Percentiles rank a stretch among this genome's conserved stretches.
Evolutionary conservation across 163 green algal species (phyloP).

Genomic region (Scenedesmus sp.): DNA sequence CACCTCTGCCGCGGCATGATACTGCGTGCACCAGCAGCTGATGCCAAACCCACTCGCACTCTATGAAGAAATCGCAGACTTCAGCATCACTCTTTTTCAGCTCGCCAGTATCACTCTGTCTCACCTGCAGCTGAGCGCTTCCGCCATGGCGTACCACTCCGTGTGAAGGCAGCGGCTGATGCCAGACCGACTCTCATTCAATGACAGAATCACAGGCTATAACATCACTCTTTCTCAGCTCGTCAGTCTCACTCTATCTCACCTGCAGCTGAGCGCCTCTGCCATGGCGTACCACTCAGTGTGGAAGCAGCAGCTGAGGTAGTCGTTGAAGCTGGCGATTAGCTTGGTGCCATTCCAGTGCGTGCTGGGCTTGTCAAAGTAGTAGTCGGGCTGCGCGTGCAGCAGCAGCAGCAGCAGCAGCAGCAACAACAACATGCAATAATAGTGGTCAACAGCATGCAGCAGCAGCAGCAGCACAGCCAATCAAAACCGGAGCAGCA

Average conservation of each 20-base stretch:
- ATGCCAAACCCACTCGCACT: too few species aligned
- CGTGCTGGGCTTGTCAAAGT: conserved; percentile 35
- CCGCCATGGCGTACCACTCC: conserved; percentile 40
- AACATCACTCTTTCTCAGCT: background rate
- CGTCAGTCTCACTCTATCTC: background rate
- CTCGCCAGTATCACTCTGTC: background rate
- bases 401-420: background rate
- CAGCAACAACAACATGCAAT: background rate
- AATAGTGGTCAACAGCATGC: too few species aligned
- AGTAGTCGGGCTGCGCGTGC: conserved; percentile 42
- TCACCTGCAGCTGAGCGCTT: conserved; percentile 40
- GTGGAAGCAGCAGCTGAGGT: conserved; percentile 50
- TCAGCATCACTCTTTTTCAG: too few species aligned
- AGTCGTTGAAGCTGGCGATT: conserved; percentile 26
- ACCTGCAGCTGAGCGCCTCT: conserved; percentile 43
- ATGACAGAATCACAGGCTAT: background rate
- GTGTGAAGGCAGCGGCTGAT: conserved; percentile 42
- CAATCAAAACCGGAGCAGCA: too few species aligned
- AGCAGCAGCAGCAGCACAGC: background rate
- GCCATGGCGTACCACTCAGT: conserved; percentile 40
- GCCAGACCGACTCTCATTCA: background rate
- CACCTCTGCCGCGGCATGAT: too few species aligned
- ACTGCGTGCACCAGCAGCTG: too few species aligned
- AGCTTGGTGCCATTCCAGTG: conserved; percentile 49
- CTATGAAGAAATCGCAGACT: too few species aligned